These are phyloP conservation scores for Schwanniomyces vanrijiae DNA, from an alignment of 805 yeast species.

Conservation along the genomic window DNA sequence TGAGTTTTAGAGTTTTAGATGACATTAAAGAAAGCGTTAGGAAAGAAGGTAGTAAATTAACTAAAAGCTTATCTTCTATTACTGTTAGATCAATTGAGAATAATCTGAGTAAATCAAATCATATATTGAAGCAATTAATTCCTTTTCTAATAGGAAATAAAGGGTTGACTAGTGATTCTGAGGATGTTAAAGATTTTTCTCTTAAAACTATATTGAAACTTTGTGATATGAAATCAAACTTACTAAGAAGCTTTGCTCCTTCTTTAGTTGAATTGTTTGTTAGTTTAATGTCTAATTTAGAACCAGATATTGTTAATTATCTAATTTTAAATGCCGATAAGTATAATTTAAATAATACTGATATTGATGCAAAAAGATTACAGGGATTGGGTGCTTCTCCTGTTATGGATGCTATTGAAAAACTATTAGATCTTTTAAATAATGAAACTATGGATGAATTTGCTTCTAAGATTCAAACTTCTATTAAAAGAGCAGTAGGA, in stretches of 20 bases:
- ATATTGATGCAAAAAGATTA: conserved; percentile 75
- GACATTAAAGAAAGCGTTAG: conserved; percentile 94
- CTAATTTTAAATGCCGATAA: conserved; percentile 85
- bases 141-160: conserved; percentile 79
- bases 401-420: conserved; percentile 82
- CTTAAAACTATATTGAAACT: conserved; percentile 71
- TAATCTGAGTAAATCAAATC: conserved; percentile 42
- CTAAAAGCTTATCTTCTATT: conserved; percentile 63
- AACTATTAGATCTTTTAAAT: conserved; percentile 58
- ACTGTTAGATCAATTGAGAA: conserved; percentile 58
- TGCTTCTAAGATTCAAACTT: conserved; percentile 48
- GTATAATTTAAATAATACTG: conserved; percentile 68
- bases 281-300: conserved; percentile 76
- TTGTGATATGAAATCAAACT: conserved; percentile 60
- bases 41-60: conserved; percentile 69
- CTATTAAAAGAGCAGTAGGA: conserved; percentile 75
- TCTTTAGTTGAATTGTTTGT: conserved; percentile 67
- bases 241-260: conserved; percentile 68
- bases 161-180: conserved; percentile 83
- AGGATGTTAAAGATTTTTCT: conserved; percentile 77
- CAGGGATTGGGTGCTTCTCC: conserved; percentile 80
- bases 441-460: conserved; percentile 47
- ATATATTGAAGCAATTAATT: conserved; percentile 55
- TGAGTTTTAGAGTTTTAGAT: conserved; percentile 87
- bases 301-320: conserved; percentile 88